These are phyloP conservation scores for Fusarium sp. DNA, from an alignment of 2,329 filamentous ascomycete genomes.

Conservation along the genomic window DNA sequence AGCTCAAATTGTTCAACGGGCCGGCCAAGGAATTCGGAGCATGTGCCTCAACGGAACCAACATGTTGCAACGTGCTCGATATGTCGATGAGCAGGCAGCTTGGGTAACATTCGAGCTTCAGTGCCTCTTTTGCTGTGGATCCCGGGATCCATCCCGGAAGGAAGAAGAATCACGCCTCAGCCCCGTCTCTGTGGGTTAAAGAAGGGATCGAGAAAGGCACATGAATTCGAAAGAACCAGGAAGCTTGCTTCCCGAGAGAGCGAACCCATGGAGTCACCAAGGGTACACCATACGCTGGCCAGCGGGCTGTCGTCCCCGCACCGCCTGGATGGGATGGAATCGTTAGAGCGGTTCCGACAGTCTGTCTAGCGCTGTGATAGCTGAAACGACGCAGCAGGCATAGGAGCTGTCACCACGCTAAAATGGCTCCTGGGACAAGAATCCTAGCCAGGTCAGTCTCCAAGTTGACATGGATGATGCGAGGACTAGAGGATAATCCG, in stretches of 20 bases:
- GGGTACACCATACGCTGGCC: slow-evolving; percentile 12
- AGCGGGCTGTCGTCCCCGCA: slow-evolving; percentile 38
- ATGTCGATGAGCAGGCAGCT: slow-evolving; percentile 3
- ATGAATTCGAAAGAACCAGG: slow-evolving; percentile 26
- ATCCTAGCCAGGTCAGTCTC: slow-evolving; percentile 20
- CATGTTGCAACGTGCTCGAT: background rate
- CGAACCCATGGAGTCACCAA: slow-evolving; percentile 34
- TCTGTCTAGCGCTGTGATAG: slow-evolving; percentile 47
- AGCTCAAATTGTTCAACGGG: background rate
- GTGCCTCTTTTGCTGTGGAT: slow-evolving; percentile 14
- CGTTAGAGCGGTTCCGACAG: slow-evolving; percentile 43
- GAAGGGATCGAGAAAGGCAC: slow-evolving; percentile 38
- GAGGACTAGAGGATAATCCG: slow-evolving; percentile 13
- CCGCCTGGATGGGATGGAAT: slow-evolving; percentile 40
- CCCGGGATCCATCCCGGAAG: slow-evolving; percentile 26
- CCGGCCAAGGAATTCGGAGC: slow-evolving; percentile 5
- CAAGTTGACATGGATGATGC: slow-evolving; percentile 12
- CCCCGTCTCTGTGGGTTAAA: slow-evolving; percentile 17
- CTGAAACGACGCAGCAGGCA: slow-evolving; percentile 41
- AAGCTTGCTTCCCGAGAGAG: slow-evolving; percentile 17
- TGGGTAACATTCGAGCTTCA: slow-evolving; percentile 13
- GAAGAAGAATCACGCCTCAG: slow-evolving; percentile 12
- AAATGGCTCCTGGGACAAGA: slow-evolving; percentile 29
- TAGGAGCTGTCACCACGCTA: slow-evolving; percentile 42
- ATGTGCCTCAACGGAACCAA: slow-evolving; percentile 2